phyloP scores from a whole-genome alignment of 2,329 filamentous ascomycete species.

The Rachicladosporium sp. region DNA sequence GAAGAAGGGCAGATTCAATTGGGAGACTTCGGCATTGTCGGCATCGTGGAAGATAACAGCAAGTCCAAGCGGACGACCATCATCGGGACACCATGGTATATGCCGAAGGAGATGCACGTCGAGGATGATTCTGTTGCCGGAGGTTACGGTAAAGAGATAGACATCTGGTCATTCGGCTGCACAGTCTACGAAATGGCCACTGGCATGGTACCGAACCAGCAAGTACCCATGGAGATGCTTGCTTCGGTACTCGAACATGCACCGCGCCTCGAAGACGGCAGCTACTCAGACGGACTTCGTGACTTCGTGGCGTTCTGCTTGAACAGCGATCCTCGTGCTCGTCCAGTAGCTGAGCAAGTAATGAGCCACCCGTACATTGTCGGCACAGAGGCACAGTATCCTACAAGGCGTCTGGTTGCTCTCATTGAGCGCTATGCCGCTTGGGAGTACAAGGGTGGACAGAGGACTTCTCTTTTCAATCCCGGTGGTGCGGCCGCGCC shows the following conservation, averaged over 20 bases:
- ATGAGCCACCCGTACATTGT: slow-evolving; percentile 58
- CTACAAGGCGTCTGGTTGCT: slow-evolving; percentile 49
- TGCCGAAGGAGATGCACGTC: slow-evolving; percentile 59
- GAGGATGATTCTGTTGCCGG: slow-evolving; percentile 21
- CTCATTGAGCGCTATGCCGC: slow-evolving; percentile 60
- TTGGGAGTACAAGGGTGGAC: slow-evolving; percentile 65
- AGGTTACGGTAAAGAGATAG: slow-evolving; percentile 40
- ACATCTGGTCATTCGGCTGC: slow-evolving; percentile 78
- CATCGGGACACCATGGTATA: slow-evolving; percentile 75
- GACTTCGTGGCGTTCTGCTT: slow-evolving; percentile 63
- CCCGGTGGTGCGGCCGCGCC: slow-evolving; percentile 46
- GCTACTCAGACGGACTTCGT: slow-evolving; percentile 57
- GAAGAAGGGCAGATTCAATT: slow-evolving; percentile 67
- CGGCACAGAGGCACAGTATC: slow-evolving; percentile 50
- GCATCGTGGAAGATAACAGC: slow-evolving; percentile 56
- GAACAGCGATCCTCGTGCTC: slow-evolving; percentile 52
- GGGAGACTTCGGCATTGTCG: slow-evolving; percentile 75
- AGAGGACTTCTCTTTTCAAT: slow-evolving; percentile 52
- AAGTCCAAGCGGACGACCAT: slow-evolving; percentile 64
- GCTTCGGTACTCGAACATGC: slow-evolving; percentile 39
- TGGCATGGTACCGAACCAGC: slow-evolving; percentile 52
- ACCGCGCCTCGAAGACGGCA: slow-evolving; percentile 58
- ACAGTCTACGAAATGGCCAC: slow-evolving; percentile 73
- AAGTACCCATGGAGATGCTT: slow-evolving; percentile 34
- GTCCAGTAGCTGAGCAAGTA: slow-evolving; percentile 58